Evolutionary conservation across 805 yeast species (phyloP), one percentile per base, ranked within the genome.

Genomic region (Pichia exigua): DNA sequence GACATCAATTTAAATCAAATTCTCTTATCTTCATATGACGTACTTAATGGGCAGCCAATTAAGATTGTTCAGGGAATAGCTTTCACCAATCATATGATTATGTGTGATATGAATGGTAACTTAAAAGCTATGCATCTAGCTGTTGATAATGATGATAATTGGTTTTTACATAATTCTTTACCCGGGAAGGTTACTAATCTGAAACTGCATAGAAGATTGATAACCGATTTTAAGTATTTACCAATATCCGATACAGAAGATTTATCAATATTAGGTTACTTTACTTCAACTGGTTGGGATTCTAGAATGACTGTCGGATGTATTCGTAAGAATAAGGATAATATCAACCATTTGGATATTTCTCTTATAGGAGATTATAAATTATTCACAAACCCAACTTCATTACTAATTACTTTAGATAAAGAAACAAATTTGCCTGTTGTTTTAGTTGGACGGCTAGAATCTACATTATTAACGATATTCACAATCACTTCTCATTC

Each of bases 271-370:
- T 17, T 49, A 1, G 68, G 70, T 20, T 74, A 71, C 56, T 57
- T 83, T 21, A 69, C 76, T 12, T 75, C 86, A 1, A 67, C 79
- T 54, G 88, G 90, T 3, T 76, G 83, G 76, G 91, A 85, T 64
- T 66, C 70, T 48, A 61, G 60, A 22, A 49, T 82, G 2, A 72
- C 67, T 46, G 61, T 75, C 39, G 65, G 74, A 49, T 42, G 28
- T 8, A 22, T 46, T 12, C 40, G 48, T 2, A 52, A 57, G 15
- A 30, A 13, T 35, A 22, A 17, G 2, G 44, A 42, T 4, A 35
- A 24, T 9, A 55, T 58, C 2, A 58, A 54, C 1, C 24, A 44
- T 2, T 49, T 59, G 1, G 44, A 54, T 24, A 44, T 62, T 1
- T 46, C 47, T 13, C 22, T 64, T 59, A 11, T 54, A 57, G 54